Evolutionary conservation across 2,329 filamentous ascomycete genomes (phyloP), one percentile per base, ranked within the genome.

Genomic region (Hymenoscyphus salicellus): DNA sequence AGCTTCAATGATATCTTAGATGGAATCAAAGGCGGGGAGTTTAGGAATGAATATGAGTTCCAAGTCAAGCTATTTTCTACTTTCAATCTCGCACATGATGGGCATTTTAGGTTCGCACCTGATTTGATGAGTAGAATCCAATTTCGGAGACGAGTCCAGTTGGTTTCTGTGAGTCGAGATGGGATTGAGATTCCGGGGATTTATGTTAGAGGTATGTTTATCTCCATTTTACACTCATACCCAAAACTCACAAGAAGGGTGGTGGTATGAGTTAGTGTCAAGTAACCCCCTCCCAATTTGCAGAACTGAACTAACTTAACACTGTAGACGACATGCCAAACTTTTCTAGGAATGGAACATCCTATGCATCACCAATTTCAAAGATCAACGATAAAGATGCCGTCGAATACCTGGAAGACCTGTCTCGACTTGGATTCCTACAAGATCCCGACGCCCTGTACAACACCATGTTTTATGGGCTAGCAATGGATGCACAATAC

Each of bases 81-180:
- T 5, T 78, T 88, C 36, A 79, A 80, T 46, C 77, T 78, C 1
- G 83, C 84, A 1, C 86, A 89, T 69, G 88, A 91, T 72, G 86
- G 86, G 0, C 88, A 91, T 72, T 86, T 88, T 60, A 76, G 78
- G 1, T 87, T 82, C 69, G 73, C 80, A 6, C 83, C 84, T 5
- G 82, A 86, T 66, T 76, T 82, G 5, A 77, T 86, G 8, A 66
- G 68, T 28, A 81, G 78, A 55, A 77, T 87, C 74, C 79, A 69
- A 64, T 87, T 73, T 68, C 79, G 78, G 16, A 79, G 82, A 11
- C 76, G 77, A 30, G 73, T 84, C 68, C 76, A 79, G 55, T 70
- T 89, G 0, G 84, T 89, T 0, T 88, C 86, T 0, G 80, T 88
- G 4, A 89, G 86, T 2, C 66, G 74, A 5, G 86, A 89, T 72